Evolutionary conservation across 306 rosid species (phyloP), one percentile per base, ranked within the genome.

Genomic region (Cucumis hystrix): DNA sequence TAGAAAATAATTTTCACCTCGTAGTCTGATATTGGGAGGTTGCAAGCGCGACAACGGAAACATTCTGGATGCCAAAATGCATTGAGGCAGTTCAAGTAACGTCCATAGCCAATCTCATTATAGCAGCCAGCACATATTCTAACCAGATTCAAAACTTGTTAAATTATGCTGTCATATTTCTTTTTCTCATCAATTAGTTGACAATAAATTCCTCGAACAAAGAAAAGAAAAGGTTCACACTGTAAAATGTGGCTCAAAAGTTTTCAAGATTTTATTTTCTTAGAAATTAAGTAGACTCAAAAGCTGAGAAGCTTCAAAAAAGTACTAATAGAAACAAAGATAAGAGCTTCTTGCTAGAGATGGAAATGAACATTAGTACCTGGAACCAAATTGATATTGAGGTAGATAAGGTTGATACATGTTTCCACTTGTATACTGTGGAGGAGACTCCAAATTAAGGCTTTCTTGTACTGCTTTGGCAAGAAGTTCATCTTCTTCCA

Each of bases 41-140:
- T 89, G 89, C 99, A 96, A 76, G 97, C 91, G 61, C 83, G 97
- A 76, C 99, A 96, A 30, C 96, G 90, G 79, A 96, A 96, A 83
- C 99, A 92, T 84, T 96, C 99, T 59, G 98, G 99, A 88, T 96
- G 99, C 99, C 98, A 96, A 79, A 91, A 82, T 80, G 91, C 90
- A 85, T 89, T 88, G 82, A 96, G 83, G 83, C 98, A 96, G 86
- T 89, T 92, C 78, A 96, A 83, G 81, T 92, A 92, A 30, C 99
- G 90, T 59, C 99, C 98, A 75, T 69, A 89, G 80, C 98, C 98
- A 79, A 96, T 92, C 84, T 91, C 93, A 54, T 76, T 49, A 80
- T 81, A 72, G 89, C 98, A 93, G 77, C 93, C 96, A 65, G 88
- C 95, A 86, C 98, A 93, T 45, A 86, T 82, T 89, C 97, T 93